Percentiles rank a stretch among this genome's conserved stretches.
These are phyloP conservation scores for Trichomonascaceae sp. DNA, from an alignment of 1,139 yeast species.

Conservation along the genomic window DNA sequence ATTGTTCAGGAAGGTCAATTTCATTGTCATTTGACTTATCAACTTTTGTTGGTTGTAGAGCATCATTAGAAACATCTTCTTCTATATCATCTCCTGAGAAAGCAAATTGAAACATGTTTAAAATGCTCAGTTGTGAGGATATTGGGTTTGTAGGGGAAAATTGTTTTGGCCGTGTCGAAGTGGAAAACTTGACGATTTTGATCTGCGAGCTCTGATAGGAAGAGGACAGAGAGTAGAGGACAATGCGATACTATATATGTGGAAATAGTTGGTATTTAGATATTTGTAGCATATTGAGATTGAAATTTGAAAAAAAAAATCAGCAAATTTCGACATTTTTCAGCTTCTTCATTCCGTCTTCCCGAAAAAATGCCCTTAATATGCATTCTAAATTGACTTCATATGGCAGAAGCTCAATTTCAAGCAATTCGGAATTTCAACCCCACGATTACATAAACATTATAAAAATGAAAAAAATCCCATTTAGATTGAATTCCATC, in stretches of 20 bases:
- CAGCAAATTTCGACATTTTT: not conserved
- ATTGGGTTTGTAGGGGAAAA: not conserved
- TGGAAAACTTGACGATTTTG: not conserved
- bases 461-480: too few relatives aligned
- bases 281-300: not conserved
- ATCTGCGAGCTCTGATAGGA: not conserved
- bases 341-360: not conserved
- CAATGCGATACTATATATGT: not conserved
- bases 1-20: not conserved
- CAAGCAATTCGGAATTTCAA: not conserved
- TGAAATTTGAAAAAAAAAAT: not conserved
- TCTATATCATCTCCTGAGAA: constrained; percentile 5
- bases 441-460: not conserved
- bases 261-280: not conserved
- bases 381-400: not conserved
- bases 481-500: not conserved
- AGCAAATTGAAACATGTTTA: constrained; percentile 5
- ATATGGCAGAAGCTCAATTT: not conserved
- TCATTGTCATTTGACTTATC: not conserved
- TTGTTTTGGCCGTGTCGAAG: not conserved
- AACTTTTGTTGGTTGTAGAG: not conserved
- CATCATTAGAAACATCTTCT: not conserved
- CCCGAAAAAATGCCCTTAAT: not conserved
- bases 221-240: not conserved
- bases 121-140: not conserved